Evolutionary conservation across 495 filamentous ascomycete genomes (phyloP).

Genomic region (Immersiella caudata): DNA sequence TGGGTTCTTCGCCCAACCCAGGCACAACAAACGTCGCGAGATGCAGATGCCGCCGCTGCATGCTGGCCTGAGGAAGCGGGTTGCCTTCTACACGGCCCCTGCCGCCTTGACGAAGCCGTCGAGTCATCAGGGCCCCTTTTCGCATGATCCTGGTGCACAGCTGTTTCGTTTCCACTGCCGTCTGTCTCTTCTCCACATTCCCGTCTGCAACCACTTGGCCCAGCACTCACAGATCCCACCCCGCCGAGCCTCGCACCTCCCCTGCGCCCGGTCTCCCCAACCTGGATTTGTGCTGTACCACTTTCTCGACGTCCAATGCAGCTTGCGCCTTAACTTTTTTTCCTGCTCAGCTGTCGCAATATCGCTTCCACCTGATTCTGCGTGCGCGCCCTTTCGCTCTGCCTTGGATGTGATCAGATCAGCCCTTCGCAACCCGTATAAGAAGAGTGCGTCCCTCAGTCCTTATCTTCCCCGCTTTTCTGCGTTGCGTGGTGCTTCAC

Average conservation of each 20-base stretch:
- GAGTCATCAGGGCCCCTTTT: conserved; percentile 17
- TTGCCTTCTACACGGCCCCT: conserved; percentile 18
- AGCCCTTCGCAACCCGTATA: conserved; percentile 28
- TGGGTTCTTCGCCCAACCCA: conserved; percentile 7
- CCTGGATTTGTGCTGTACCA: conserved; percentile 12
- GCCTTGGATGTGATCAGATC: conserved; percentile 13
- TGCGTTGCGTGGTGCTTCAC: conserved; percentile 22
- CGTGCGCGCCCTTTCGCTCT: conserved; percentile 23
- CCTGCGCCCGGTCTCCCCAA: conserved; percentile 4
- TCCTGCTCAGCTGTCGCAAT: conserved; percentile 20
- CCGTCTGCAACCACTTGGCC: not conserved
- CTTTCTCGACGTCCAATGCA: conserved; percentile 28
- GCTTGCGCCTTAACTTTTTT: conserved; percentile 43
- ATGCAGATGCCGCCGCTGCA: conserved; percentile 20
- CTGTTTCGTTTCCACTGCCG: conserved; percentile 9
- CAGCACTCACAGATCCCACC: not conserved
- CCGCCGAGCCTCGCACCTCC: conserved; percentile 12
- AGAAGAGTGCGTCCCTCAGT: conserved; percentile 23
- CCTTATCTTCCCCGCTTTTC: conserved; percentile 11
- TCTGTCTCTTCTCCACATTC: not conserved
- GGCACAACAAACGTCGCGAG: conserved; percentile 27
- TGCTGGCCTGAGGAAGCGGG: conserved; percentile 19
- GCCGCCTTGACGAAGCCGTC: conserved; percentile 12
- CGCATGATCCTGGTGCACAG: not conserved
- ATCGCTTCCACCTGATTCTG: conserved; percentile 18